Evolutionary conservation across 2,329 filamentous ascomycete genomes (phyloP).

Genomic region (Trichoderma guizhouense): DNA sequence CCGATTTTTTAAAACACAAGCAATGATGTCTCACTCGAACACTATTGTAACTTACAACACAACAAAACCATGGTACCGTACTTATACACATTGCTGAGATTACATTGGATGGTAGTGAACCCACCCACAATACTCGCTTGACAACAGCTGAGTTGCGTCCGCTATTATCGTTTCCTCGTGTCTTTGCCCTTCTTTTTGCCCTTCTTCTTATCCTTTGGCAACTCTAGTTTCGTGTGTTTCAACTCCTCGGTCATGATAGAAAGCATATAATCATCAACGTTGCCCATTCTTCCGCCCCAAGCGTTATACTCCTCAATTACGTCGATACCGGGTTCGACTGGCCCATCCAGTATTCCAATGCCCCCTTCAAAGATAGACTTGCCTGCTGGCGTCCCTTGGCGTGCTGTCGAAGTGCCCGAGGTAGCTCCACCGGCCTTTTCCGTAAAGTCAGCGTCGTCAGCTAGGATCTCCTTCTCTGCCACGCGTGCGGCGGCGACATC

Average conservation of each 20-base stretch:
- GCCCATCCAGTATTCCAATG: constrained; percentile 27
- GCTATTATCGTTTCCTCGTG: constrained; percentile 45
- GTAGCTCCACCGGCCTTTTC: constrained; percentile 52
- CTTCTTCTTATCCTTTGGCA: constrained; percentile 64
- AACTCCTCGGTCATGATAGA: constrained; percentile 62
- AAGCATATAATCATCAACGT: constrained; percentile 75
- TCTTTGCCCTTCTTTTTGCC: constrained; percentile 59
- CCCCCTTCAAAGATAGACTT: constrained; percentile 34
- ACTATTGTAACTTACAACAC: not conserved
- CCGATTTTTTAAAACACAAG: not conserved
- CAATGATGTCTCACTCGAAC: not conserved
- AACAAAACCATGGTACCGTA: not conserved
- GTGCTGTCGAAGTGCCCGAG: constrained; percentile 49
- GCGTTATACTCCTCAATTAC: constrained; percentile 54
- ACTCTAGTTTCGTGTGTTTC: constrained; percentile 56
- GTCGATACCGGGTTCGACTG: constrained; percentile 34
- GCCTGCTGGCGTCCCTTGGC: constrained; percentile 50
- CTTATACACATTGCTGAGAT: constrained; percentile 13
- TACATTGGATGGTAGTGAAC: not conserved
- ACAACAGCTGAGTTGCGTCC: not conserved
- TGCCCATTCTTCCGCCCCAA: constrained; percentile 54
- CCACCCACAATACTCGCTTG: not conserved
- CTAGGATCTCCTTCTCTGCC: constrained; percentile 84
- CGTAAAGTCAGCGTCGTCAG: constrained; percentile 81
- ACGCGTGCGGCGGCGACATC: constrained; percentile 84